Evolutionary conservation across 768 basidiomycete species (phyloP).

Genomic region (Suillus alpinus): DNA sequence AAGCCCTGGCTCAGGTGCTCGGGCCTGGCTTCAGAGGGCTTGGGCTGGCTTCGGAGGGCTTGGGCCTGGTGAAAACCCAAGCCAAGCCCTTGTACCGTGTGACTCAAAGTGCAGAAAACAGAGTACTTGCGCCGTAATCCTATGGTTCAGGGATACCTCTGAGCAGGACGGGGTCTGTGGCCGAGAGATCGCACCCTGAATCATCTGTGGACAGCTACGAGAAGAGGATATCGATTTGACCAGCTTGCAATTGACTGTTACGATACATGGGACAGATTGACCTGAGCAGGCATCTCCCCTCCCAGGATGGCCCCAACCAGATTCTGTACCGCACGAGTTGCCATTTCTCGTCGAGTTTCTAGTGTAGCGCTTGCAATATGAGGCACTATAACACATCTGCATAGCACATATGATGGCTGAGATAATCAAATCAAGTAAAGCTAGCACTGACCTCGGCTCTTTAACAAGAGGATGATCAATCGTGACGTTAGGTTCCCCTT

Average conservation of each 20-base stretch:
- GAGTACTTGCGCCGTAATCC: no score
- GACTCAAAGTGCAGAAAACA: no score
- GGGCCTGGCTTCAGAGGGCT: no score
- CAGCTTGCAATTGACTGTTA: not conserved
- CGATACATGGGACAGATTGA: not conserved
- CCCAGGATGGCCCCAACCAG: constrained; percentile 42
- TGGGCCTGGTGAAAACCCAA: no score
- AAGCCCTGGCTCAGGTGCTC: no score
- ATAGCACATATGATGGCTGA: not conserved
- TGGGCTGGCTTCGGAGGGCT: no score
- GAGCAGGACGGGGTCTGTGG: not conserved
- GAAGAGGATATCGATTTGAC: not conserved
- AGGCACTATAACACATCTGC: constrained; percentile 78
- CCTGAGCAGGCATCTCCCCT: constrained; percentile 48
- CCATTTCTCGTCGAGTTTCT: constrained; percentile 85
- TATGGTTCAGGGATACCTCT: no score
- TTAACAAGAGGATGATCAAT: constrained; percentile 77
- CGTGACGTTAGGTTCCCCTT: constrained; percentile 80
- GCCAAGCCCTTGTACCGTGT: no score
- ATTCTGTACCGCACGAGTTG: constrained; percentile 68
- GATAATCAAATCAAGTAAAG: not conserved
- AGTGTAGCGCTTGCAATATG: constrained; percentile 90
- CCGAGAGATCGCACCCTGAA: not conserved
- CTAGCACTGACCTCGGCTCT: constrained; percentile 54
- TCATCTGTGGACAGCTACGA: not conserved